phyloP scores from a whole-genome alignment of 2,329 filamentous ascomycete genomes.

The Dactylellina cionopaga region DNA sequence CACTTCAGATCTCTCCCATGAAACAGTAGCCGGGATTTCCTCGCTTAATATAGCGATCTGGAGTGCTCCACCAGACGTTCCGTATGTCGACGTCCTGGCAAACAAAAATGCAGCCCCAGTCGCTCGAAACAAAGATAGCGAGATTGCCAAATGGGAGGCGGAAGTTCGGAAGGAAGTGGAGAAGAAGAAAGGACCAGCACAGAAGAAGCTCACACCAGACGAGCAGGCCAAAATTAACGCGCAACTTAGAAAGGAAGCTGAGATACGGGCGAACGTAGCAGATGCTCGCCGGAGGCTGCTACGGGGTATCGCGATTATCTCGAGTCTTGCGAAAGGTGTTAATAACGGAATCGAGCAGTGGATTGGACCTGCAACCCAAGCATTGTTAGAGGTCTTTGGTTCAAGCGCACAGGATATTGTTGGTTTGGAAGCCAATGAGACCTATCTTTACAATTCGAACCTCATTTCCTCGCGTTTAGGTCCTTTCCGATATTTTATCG shows the following conservation, averaged over 20 bases:
- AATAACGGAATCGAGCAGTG: slow-evolving; percentile 88
- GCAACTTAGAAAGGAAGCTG: slow-evolving; percentile 85
- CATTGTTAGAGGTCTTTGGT: slow-evolving; percentile 77
- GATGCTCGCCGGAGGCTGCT: slow-evolving; percentile 75
- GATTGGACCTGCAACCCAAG: slow-evolving; percentile 82
- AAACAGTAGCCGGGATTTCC: slow-evolving; percentile 76
- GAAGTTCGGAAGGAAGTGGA: slow-evolving; percentile 86
- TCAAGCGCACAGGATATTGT: slow-evolving; percentile 84
- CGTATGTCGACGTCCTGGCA: slow-evolving; percentile 84
- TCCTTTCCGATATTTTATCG: slow-evolving; percentile 80
- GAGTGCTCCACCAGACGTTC: slow-evolving; percentile 85
- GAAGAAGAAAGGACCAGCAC: slow-evolving; percentile 84
- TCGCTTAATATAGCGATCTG: slow-evolving; percentile 93
- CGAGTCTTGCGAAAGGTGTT: slow-evolving; percentile 81
- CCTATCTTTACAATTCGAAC: slow-evolving; percentile 81
- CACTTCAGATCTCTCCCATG: slow-evolving; percentile 74
- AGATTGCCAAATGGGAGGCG: slow-evolving; percentile 96
- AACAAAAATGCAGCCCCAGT: slow-evolving; percentile 64
- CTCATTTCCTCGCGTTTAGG: slow-evolving; percentile 79
- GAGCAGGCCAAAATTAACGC: slow-evolving; percentile 90
- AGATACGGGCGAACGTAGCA: slow-evolving; percentile 78
- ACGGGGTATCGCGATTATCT: slow-evolving; percentile 86
- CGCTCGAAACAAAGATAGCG: slow-evolving; percentile 77
- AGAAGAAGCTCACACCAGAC: slow-evolving; percentile 89
- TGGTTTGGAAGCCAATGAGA: slow-evolving; percentile 78